phyloP scores from a whole-genome alignment of 306 rosid genomes.

The Inga leiocalycina region DNA sequence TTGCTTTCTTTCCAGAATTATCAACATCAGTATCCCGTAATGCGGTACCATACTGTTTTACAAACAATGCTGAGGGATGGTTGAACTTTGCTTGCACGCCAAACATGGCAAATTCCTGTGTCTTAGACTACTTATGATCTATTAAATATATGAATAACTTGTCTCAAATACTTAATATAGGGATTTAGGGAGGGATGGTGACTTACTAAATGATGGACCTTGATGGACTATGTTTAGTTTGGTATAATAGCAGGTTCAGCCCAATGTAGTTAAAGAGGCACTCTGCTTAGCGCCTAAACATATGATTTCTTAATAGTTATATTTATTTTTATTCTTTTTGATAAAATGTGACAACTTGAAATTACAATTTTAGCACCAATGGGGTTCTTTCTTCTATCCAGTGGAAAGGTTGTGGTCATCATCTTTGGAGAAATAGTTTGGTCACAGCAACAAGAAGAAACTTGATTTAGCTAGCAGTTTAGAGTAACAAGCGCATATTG shows the following conservation, averaged over 20 bases:
- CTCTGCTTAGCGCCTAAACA: not conserved
- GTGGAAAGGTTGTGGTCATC: too few relatives aligned
- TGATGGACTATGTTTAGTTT: not conserved
- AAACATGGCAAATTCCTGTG: not conserved
- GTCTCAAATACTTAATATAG: not conserved
- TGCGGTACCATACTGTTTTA: slow-evolving; percentile 12
- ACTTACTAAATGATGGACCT: not conserved
- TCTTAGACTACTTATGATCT: not conserved
- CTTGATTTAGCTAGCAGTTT: not conserved
- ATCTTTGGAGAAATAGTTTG: not conserved
- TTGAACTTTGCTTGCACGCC: not conserved
- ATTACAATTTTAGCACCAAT: not conserved
- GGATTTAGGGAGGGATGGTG: not conserved
- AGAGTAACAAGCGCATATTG: not conserved
- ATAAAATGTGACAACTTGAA: not conserved
- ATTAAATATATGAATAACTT: not conserved
- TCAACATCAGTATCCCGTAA: slow-evolving; percentile 2
- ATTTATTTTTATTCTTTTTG: not conserved
- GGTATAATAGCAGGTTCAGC: not conserved
- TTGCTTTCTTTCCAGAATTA: slow-evolving; percentile 5
- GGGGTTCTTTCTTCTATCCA: too few relatives aligned
- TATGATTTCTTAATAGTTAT: not conserved
- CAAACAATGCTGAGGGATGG: slow-evolving; percentile 13
- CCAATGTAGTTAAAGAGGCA: not conserved
- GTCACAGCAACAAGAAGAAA: not conserved